phyloP scores from a whole-genome alignment of 331 rosid genomes.

The Pyracantha coccinea region DNA sequence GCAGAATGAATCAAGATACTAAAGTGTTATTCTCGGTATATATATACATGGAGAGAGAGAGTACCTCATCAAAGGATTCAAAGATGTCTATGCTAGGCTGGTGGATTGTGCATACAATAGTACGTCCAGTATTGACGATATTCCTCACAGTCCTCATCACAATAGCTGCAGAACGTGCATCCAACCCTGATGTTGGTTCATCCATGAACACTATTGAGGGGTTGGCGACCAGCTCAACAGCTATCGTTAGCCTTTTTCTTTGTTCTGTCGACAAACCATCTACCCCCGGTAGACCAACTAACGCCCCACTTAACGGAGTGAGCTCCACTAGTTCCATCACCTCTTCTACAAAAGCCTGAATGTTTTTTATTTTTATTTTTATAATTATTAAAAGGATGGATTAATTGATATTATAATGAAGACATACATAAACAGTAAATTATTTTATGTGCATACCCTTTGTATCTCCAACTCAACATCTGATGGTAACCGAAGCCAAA shows the following conservation, averaged over 20 bases:
- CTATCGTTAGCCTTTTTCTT: conserved; percentile 87
- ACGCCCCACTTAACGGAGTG: conserved; percentile 72
- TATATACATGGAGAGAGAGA: not conserved
- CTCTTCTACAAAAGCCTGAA: conserved; percentile 95
- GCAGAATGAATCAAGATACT: not conserved
- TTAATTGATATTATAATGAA: conserved; percentile 5
- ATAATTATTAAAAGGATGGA: not conserved
- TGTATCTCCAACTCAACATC: conserved; percentile 72
- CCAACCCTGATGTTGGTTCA: conserved; percentile 98
- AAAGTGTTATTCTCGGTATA: too few species aligned
- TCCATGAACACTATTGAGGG: conserved; percentile 98
- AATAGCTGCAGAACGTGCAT: conserved; percentile 97
- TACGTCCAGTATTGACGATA: conserved; percentile 94
- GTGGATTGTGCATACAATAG: conserved; percentile 98
- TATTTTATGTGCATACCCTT: conserved; percentile 34
- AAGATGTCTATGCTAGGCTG: conserved; percentile 98
- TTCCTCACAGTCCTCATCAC: conserved; percentile 99
- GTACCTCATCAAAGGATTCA: conserved; percentile 99
- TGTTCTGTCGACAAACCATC: conserved; percentile 98
- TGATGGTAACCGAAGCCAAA: conserved; percentile 89
- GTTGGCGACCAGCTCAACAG: conserved; percentile 94
- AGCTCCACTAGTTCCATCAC: conserved; percentile 99
- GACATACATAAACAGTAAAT: not conserved
- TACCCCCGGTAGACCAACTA: conserved; percentile 91
- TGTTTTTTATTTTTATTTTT: conserved; percentile 8